Evolutionary conservation across 2,329 filamentous ascomycete species (phyloP), one percentile per base, ranked within the genome.

Genomic region (Pyrenophora graminea): DNA sequence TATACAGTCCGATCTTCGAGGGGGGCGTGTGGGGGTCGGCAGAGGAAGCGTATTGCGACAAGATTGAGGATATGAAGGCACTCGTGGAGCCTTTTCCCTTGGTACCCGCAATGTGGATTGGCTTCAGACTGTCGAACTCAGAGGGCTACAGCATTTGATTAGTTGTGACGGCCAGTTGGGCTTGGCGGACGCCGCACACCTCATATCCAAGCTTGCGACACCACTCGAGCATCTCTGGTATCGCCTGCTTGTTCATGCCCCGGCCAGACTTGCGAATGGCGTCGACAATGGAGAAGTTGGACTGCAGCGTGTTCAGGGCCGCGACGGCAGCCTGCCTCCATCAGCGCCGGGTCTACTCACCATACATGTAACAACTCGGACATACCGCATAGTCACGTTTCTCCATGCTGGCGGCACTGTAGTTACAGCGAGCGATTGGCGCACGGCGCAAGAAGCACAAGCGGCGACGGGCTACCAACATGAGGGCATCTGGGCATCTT

Each of bases 11-110:
- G 21, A 94, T 76, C 59, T 85, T 85, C 72, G 74, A 74, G 18
- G 71, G 72, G 53, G 56, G 75, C 51, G 56, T 73, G 55, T 53
- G 42, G 42, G 69, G 31, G 46, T 62, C 60, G 18, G 66, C 51
- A 64, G 77, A 64, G 2, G 75, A 68, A 2, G 78, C 71, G 66
- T 87, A 87, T 61, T 87, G 83, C 3, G 80, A 76, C n/a, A 96
- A 79, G 56, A 96, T 89, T 2, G 86, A 86, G 12, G 91, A 90
- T 17, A 91, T 83, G 70, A 92, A 93, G 8, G 92, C 88, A 59
- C 89, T 90, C 0, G 91, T 91, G 2, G 90, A 94, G 34, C 92
- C 92, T 73, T 97, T 97, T 53, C 93, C 93, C 72, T 97, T 97
- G 4, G 92, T 97, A 10, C 93, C 93, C 1, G 93, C 90, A 39